These are phyloP conservation scores for Cladobotryum protrusum DNA, from an alignment of 2,329 filamentous ascomycete species.

Conservation along the genomic window DNA sequence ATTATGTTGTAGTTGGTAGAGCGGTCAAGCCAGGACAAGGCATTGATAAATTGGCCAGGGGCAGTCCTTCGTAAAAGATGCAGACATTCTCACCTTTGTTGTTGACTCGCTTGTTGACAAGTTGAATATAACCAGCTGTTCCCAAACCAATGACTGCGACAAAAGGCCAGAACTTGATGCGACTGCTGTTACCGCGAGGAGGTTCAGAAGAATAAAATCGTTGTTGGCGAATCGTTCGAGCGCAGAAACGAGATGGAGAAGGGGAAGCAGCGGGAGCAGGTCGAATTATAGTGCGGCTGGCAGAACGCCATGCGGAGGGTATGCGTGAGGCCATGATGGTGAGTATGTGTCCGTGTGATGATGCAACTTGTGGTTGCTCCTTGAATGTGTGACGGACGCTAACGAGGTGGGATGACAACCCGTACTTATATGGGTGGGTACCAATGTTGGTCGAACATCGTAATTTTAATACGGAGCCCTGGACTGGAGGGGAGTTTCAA, in stretches of 20 bases:
- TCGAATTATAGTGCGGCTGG: constrained; percentile 10
- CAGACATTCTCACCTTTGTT: not conserved
- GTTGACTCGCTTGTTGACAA: constrained; percentile 39
- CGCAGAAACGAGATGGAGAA: constrained; percentile 7
- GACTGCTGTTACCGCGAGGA: constrained; percentile 27
- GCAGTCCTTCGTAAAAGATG: too few species aligned
- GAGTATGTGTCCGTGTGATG: not conserved
- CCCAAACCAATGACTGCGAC: constrained; percentile 43
- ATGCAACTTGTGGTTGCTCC: too few species aligned
- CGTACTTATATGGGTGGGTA: too few species aligned
- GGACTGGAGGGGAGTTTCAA: too few species aligned
- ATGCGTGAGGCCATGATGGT: constrained; percentile 28
- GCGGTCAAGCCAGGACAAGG: not conserved
- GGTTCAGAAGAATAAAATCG: constrained; percentile 39
- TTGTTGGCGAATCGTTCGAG: constrained; percentile 12
- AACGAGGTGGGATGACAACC: too few species aligned
- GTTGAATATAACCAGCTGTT: constrained; percentile 42
- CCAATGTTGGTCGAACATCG: too few species aligned
- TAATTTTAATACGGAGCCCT: too few species aligned
- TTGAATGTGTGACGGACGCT: too few species aligned
- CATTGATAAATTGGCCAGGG: not conserved
- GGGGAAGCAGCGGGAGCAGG: constrained; percentile 13
- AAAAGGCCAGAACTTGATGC: constrained; percentile 54
- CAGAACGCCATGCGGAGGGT: constrained; percentile 19
- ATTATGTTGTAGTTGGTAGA: too few species aligned